Evolutionary conservation across 2,329 filamentous ascomycete species (phyloP), one percentile per base, ranked within the genome.

Genomic region (Penicillium hesseltinei): DNA sequence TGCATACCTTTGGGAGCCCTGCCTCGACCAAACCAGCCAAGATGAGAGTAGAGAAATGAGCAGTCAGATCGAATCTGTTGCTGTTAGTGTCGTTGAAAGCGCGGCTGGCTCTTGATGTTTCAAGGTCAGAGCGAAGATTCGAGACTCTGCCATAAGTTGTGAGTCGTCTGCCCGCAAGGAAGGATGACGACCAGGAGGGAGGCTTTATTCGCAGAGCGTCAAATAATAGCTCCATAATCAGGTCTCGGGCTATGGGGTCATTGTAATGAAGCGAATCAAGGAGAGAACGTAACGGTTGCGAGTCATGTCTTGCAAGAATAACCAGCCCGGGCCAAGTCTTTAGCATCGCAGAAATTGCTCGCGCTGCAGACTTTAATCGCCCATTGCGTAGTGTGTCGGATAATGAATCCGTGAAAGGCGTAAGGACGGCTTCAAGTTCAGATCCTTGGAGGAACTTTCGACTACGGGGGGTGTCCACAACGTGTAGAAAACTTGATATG

Each of bases 141-240:
- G 91, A 87, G 38, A 97, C 92, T 66, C 95, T 85, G n/a, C 92
- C 93, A 72, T 99, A 99, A 0, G 94, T 99, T 0, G 95, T 99
- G 46, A 99, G 80, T 58, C 95, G 84, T 63, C 94, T 85, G 8
- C 94, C 95, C 36, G 95, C 94, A 46, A 99, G 83, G 72, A 96
- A 99, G 0, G 93, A 95, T 0, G 91, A 92, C 8, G 94, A 95
- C 94, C 94, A 99, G 9, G 92, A 88, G 43, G 94, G 87, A 57
- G 92, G 88, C 66, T 97, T 97, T 70, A 99, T 97, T 36, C 93
- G 87, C 51, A 99, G 77, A 21, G 88, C 82, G 66, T 88, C 86
- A 66, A 95, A 97, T 19, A 99, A 76, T 13, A 99, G 79, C 71
- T 99, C 94, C 59, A 99, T 82, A 19, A 97, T 86, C 0, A 92